Evolutionary conservation across 2,329 filamentous ascomycete genomes (phyloP), one percentile per base, ranked within the genome.

Genomic region (Alternaria sp.): DNA sequence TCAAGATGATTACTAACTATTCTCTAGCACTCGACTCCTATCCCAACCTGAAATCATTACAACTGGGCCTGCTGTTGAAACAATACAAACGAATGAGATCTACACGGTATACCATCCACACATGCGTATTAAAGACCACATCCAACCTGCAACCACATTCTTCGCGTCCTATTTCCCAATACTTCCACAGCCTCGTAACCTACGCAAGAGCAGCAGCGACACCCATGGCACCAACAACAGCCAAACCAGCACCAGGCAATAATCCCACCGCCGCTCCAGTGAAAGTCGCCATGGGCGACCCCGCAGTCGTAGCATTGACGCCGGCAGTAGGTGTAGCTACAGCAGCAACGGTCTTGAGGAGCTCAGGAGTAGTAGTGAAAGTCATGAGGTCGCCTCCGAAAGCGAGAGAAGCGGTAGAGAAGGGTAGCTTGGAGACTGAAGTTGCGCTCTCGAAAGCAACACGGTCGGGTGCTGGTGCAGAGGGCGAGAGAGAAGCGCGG

Each of bases 281-380:
- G 28, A 29, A 58, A 5, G 36, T 54, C 3, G 29, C 37, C 55
- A 54, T 58, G 9, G 55, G 50, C 36, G 50, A 23, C 2, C 21
- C 44, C 5, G 33, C 42, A 6, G 36, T 41, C 0, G 58, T 52
- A 17, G 64, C 51, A 33, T 50, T 59, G 1, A 53, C 58, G 0
- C 23, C 24, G 10, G 42, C 37, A 9, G 54, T 57, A 36, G 56
- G n/a, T 11, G 62, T 66, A 9, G 66, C 60, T n/a, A 71, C 42
- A 8, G 70, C 63, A 41, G 62, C 67, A 51, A 68, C 53, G 6
- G 70, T 72, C 51, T 70, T 60, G 1, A 72, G 65, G 40, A 72
- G 45, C 49, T 59, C 61, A 2, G 69, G 69, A 3, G 69, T 72
- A 1, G 67, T 71, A 1, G 70, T 56, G 51, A 66, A 72, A 1